Evolutionary conservation across 352 stramenopile genomes (phyloP), one percentile per base, ranked within the genome.

Genomic region (Phytophthora pistaciae): DNA sequence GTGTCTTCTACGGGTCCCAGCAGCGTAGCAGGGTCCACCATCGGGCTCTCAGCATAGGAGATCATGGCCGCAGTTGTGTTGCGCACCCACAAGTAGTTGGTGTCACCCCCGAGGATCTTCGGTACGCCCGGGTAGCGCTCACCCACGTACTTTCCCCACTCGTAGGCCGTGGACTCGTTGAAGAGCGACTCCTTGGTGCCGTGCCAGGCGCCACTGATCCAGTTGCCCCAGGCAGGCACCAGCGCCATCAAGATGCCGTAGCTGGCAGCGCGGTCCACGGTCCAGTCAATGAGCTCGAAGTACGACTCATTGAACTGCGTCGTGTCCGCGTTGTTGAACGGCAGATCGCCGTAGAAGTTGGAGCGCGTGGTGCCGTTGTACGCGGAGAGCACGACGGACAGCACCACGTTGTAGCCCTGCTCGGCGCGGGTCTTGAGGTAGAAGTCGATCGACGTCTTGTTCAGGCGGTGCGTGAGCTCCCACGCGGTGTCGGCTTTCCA

Each of bases 361-460:
- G 60, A 3, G 16, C 60, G 66, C 0, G 70, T 78, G 8, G 70
- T 74, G 33, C 70, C 70, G 16, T 74, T 60, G 3, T 71, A 16
- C 57, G 74, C 70, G 2, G 66, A 63, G 21, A 77, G 40, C 11
- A 74, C 55, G 5, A 77, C 70, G n/a, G 54, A 74, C 56, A 71
- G 70, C 6, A 74, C 59, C 31, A 77, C 60, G 42, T 77, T 74
- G 60, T 60, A 77, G 3, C 70, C 70, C 33, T 77, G 70, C 14
- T 73, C 66, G 11, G 65, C 70, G 8, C 70, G 65, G 3, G 59
- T 77, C 44, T 70, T 57, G 27, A 77, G 70, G 60, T 77, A 74
- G 13, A 70, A 68, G 25, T 74, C 70, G 56, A 74, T 77, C 27
- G 70, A 77, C 9, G 70, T 77, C 52, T 77, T 77, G 70, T 77